These are phyloP conservation scores for Lactifluus subvellereus DNA, from an alignment of 768 basidiomycete species.

Conservation along the genomic window DNA sequence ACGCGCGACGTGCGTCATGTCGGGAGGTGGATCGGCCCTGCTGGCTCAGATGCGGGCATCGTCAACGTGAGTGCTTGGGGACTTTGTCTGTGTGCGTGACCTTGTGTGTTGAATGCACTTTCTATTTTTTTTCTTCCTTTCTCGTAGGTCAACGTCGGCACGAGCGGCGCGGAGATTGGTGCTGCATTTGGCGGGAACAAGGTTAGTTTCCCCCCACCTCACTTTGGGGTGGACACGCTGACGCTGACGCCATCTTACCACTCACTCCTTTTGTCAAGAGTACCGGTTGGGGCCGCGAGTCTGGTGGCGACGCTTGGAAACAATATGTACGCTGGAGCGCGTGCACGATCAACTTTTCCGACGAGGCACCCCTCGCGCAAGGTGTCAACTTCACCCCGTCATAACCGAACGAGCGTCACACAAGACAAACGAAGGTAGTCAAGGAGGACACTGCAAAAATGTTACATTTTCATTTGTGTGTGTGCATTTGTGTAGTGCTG, in stretches of 20 bases:
- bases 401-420: background rate
- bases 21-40: slow-evolving; percentile 89
- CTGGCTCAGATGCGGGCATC: slow-evolving; percentile 86
- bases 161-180: slow-evolving; percentile 67
- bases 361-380: slow-evolving; percentile 85
- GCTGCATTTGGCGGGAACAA: slow-evolving; percentile 96
- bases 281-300: slow-evolving; percentile 93
- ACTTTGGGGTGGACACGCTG: background rate
- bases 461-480: slow-evolving; percentile 20
- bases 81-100: too few relatives aligned
- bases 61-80: slow-evolving; percentile 60
- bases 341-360: slow-evolving; percentile 90
- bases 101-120: background rate
- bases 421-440: background rate
- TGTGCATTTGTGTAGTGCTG: slow-evolving; percentile 1
- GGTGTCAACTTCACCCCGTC: slow-evolving; percentile 76
- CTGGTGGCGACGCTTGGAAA: slow-evolving; percentile 98
- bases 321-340: slow-evolving; percentile 91
- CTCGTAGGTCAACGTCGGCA: slow-evolving; percentile 57
- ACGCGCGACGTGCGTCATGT: slow-evolving; percentile 77
- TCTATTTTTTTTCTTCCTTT: background rate
- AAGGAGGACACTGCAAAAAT: background rate
- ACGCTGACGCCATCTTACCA: background rate
- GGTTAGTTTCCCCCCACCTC: slow-evolving; percentile 37
- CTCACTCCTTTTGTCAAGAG: slow-evolving; percentile 45